These are phyloP conservation scores for Thalassiosira mediterranea DNA, from an alignment of 352 stramenopile genomes.

Conservation along the genomic window DNA sequence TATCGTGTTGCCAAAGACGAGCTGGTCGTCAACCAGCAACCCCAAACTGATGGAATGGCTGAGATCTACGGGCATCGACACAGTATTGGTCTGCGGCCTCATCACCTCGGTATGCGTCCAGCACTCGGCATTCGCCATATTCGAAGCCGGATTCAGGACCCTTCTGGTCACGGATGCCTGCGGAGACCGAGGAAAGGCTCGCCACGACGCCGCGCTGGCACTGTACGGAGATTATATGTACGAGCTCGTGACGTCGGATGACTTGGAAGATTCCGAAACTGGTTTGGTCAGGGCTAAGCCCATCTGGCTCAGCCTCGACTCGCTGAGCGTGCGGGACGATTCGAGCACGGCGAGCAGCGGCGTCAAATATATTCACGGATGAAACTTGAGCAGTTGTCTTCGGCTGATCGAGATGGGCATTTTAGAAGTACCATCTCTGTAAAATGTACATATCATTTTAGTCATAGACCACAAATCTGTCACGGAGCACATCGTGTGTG, in stretches of 20 bases:
- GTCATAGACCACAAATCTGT: no score
- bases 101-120: conserved; percentile 74
- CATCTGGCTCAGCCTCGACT: no score
- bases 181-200: conserved; percentile 49
- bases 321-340: no score
- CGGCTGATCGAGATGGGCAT: no score
- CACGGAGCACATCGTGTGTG: no score
- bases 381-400: no score
- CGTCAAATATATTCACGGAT: no score
- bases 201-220: conserved; percentile 62
- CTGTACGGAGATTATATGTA: conserved; percentile 80
- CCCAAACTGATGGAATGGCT: conserved; percentile 54
- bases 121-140: conserved; percentile 68
- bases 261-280: conserved; percentile 15
- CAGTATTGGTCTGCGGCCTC: conserved; percentile 64
- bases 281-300: no score
- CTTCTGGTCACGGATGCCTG: conserved; percentile 65
- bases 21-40: conserved; percentile 47
- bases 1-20: conserved; percentile 60
- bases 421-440: no score
- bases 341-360: no score
- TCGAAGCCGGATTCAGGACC: conserved; percentile 66
- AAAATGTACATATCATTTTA: no score
- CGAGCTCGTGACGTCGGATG: conserved; percentile 41
- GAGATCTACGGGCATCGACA: conserved; percentile 49